Conservation (phyloP, 305 asterid species). For the Solanum hybrid region DNA sequence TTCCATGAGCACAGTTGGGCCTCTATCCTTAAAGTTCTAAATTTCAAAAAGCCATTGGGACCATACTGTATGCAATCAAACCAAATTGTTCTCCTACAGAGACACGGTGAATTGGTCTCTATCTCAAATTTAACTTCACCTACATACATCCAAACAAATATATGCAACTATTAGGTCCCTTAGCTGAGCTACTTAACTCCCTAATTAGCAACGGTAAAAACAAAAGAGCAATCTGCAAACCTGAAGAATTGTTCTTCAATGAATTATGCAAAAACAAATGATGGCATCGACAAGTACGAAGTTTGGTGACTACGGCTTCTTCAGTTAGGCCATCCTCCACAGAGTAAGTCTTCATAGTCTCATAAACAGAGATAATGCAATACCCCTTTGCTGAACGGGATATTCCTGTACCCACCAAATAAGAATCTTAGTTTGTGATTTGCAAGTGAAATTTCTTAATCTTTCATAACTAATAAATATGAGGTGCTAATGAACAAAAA, state of each 20-base stretch:
- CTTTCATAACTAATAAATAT: not conserved
- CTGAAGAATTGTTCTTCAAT: slow-evolving; percentile 73
- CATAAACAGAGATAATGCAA: slow-evolving; percentile 69
- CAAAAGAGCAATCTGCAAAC: slow-evolving; percentile 19
- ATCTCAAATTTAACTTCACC: not conserved
- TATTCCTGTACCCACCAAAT: slow-evolving; percentile 47
- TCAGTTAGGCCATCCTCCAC: slow-evolving; percentile 93
- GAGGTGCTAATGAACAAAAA: not conserved
- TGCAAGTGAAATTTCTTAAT: not conserved
- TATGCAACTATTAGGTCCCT: not conserved
- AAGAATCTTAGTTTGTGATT: not conserved
- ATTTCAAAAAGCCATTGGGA: not conserved
- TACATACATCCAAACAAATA: not conserved
- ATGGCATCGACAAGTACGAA: slow-evolving; percentile 83
- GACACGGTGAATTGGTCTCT: not conserved
- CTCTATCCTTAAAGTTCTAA: not conserved
- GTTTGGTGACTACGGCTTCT: slow-evolving; percentile 90
- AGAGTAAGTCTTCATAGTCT: slow-evolving; percentile 92
- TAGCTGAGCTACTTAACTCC: not conserved
- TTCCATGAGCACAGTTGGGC: not conserved
- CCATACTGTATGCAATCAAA: not conserved
- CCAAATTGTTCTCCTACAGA: not conserved
- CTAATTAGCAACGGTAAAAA: not conserved
- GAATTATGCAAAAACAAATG: slow-evolving; percentile 83
- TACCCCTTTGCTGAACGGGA: slow-evolving; percentile 96